Evolutionary conservation across 352 stramenopile species (phyloP), one percentile per base, ranked within the genome.

Genomic region (Globisporangium camurandrum): DNA sequence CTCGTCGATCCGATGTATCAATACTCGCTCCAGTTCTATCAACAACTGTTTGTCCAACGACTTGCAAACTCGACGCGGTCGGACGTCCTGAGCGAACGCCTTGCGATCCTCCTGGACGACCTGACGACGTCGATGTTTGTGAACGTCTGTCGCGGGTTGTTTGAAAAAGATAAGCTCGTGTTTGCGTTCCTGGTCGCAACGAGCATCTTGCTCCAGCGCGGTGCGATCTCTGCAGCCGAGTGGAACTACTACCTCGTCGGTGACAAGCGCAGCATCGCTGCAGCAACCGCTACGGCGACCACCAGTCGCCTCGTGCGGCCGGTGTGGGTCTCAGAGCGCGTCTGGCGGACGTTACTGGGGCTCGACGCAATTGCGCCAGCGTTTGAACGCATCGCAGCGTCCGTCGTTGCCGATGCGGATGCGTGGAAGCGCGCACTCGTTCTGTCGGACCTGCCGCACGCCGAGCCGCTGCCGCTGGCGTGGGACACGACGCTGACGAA

Each of bases 1-100:
- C 69, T 91, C n/a, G 84, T 98, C 10, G 89, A 97, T 34, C 83
- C 87, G 3, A 97, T 97, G 90, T 97, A 97, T 58, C 88, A 97
- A 58, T 97, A 95, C 58, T 97, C 89, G 37, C 68, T 98, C 17
- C 92, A 97, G 54, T 97, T 95, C 47, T 98, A 97, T 55, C 86
- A 95, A 52, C 89, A 93, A 27, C 68, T 98, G 1, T 97, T 97
- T 46, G 77, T 90, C 3, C 84, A 93, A 75, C 72, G 92, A 0
- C 61, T 98, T 3, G 69, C 96, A 48, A 79, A 72, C 48, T 89
- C 81, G 9, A 66, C 73, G 8, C 90, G 91, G 47, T 80, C 81
- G 2, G 84, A 97, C 8, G 69, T 82, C 2, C 58, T 97, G 6
- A 61, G 86, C 12, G 64, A 84, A 24, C 69, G 92, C n/a, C 62